These are phyloP conservation scores for Chalciporus piperatus DNA, from an alignment of 768 basidiomycete species.

Conservation along the genomic window DNA sequence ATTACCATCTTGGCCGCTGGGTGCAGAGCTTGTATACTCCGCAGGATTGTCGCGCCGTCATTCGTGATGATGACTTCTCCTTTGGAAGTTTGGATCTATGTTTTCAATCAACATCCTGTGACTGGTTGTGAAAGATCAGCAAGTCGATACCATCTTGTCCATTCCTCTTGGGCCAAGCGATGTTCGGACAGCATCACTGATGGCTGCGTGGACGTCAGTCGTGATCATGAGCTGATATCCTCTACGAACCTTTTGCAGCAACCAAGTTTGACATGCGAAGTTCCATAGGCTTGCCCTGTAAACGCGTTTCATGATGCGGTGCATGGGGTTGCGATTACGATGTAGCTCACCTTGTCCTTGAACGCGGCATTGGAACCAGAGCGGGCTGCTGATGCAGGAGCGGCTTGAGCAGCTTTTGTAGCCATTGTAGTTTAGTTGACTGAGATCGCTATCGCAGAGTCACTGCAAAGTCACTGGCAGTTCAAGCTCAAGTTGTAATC, in stretches of 20 bases:
- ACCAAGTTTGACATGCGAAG: slow-evolving; percentile 96
- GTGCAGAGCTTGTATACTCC: slow-evolving; percentile 93
- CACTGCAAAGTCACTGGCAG: no score
- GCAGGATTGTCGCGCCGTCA: slow-evolving; percentile 97
- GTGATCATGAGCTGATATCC: background rate
- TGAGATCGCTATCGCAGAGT: slow-evolving; percentile 14
- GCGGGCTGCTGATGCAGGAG: slow-evolving; percentile 22
- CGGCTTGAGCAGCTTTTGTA: slow-evolving; percentile 21
- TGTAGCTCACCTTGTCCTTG: slow-evolving; percentile 70
- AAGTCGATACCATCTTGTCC: slow-evolving; percentile 90
- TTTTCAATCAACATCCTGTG: slow-evolving; percentile 10
- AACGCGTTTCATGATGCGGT: slow-evolving; percentile 27
- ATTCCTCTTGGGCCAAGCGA: slow-evolving; percentile 96
- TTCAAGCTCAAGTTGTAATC: slow-evolving; percentile 1
- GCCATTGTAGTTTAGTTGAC: slow-evolving; percentile 24
- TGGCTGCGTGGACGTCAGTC: slow-evolving; percentile 51
- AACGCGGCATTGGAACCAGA: slow-evolving; percentile 73
- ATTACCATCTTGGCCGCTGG: slow-evolving; percentile 96
- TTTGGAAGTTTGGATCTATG: slow-evolving; percentile 90
- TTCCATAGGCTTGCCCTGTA: slow-evolving; percentile 96
- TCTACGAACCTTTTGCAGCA: slow-evolving; percentile 83
- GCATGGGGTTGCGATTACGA: background rate
- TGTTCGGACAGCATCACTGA: slow-evolving; percentile 95
- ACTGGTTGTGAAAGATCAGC: slow-evolving; percentile 10
- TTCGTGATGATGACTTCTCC: slow-evolving; percentile 98